Evolutionary conservation across 192 early-diverging fungal genomes (phyloP), one percentile per base, ranked within the genome.

Genomic region (Blastocladiella britannica): DNA sequence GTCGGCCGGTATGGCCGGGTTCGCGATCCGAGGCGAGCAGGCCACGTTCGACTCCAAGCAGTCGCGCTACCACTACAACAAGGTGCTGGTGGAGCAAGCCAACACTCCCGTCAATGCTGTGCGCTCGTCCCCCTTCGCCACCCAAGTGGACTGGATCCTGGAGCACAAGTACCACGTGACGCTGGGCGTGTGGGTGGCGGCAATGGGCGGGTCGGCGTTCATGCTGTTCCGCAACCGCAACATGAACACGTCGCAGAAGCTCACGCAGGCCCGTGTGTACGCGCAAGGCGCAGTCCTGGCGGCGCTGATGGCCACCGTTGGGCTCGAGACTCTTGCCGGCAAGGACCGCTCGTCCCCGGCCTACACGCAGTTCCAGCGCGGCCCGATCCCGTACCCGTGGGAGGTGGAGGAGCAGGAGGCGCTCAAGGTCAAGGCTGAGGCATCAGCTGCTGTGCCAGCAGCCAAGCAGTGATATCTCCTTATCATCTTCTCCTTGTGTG

Each of bases 231-330:
- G 37, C 15, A 47, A 47, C 37, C 12, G n/a, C 15, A 47, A 77
- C 25, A 70, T 84, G 60, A 64, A 70, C 1, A 62, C 61, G 5
- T 67, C 76, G n/a, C 80, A 84, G 59, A 82, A 82, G 57, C 29
- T 77, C 2, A 80, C 82, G 2, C 80, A 84, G 60, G 82, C 82
- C 0, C 75, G 82, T 60, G 79, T 84, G 77, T 82, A 81, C 62
- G 76, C 82, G 5, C 82, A 84, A 68, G 67, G 70, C 7, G 72
- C 77, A 53, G 82, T 80, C 26, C 67, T 84, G 54, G 63, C 72
- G 20, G 77, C 76, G 0, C 65, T 84, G 22, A 64, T 82, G 63
- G 78, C 71, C 2, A 77, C 77, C 0, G 82, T 80, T 4, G 71
- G 64, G 25, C 57, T 84, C 28, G 1, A 47, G 37, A 20, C 37